A percentile compares a stretch with the other conserved stretches of the same genome.
Evolutionary conservation across 2,329 filamentous ascomycete species (phyloP).

Genomic region (Pochonia chlamydosporia): DNA sequence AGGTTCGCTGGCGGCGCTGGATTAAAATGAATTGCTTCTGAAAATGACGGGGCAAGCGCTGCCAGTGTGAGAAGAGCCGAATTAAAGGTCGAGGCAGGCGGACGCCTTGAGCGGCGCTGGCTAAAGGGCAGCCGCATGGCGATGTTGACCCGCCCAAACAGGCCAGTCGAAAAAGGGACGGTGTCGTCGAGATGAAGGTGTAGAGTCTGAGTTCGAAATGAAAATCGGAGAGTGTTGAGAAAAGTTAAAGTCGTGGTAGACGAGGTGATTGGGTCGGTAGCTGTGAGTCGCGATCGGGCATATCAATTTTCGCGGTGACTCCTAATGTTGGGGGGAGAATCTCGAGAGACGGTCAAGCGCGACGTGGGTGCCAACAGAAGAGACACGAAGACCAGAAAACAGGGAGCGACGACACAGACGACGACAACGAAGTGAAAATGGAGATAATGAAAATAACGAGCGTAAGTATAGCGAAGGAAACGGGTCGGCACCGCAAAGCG

Average conservation of each 20-base stretch:
- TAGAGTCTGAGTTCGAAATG: background rate
- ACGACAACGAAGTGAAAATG: background rate
- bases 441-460: slow-evolving; percentile 11
- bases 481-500: slow-evolving; percentile 1
- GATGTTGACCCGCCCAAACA: slow-evolving; percentile 15
- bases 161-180: background rate
- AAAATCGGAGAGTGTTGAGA: background rate
- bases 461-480: slow-evolving; percentile 10
- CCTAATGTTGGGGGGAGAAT: background rate
- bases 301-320: slow-evolving; percentile 4
- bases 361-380: slow-evolving; percentile 1
- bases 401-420: background rate
- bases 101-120: slow-evolving; percentile 36
- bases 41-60: slow-evolving; percentile 34
- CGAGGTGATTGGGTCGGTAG: slow-evolving; percentile 1
- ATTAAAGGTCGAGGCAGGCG: slow-evolving; percentile 20
- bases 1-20: slow-evolving; percentile 64
- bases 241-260: background rate
- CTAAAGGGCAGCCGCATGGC: slow-evolving; percentile 44
- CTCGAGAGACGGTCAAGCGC: background rate
- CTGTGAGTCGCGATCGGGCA: slow-evolving; percentile 4
- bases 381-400: background rate
- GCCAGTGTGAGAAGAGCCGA: slow-evolving; percentile 32
- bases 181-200: background rate
- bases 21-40: slow-evolving; percentile 52